Base-by-base conservation (phyloP, 495 filamentous ascomycete genomes). In the Aspergillus cavernicola region DNA sequence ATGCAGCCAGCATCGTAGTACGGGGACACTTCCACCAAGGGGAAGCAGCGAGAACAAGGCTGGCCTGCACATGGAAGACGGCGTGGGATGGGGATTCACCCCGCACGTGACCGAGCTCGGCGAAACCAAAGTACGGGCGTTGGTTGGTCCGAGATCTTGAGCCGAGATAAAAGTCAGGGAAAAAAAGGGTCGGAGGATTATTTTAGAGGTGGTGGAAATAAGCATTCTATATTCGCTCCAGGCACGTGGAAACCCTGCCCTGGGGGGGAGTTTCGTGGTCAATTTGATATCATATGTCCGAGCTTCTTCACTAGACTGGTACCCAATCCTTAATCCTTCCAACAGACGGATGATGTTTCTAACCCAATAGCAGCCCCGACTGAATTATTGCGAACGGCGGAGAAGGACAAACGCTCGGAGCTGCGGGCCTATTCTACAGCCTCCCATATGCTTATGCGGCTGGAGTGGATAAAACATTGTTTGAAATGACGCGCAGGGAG, bases 221-320 rank as follows among this genome's bases (percentile, higher is more conserved):
- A 58, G 57, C 55, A 55, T 60, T 45, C 42, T 31, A 39, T 43
- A 50, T 43, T 50, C 40, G 22, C 43, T 33, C 51, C 26, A 47
- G 4, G 24, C 50, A 58, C 52, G 57, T 58, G 55, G 52, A 31
- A 29, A 38, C 44, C 33, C 35, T 49, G 39, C 41, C 42, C 49
- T 55, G 9, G 52, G 32, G 52, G 53, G 20, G 31, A 26, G 41
- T n/a, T 13, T 41, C 15, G 38, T 50, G 5, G 35, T 31, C 45
- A 52, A 55, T 52, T 45, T 36, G 52, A 57, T 50, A 60, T 58
- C 55, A 60, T 58, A 60, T 44, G 49, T 60, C 48, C 42, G 50
- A 63, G 60, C 51, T 33, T 52, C 23, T 36, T 50, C 37, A 16
- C 47, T 41, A 45, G 16, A 15, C 31, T 48, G 32, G 38, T 5